Percentiles rank a stretch among this genome's conserved stretches.
These are phyloP conservation scores for Leccinum ochraceum DNA, from an alignment of 768 basidiomycete genomes.

Conservation along the genomic window DNA sequence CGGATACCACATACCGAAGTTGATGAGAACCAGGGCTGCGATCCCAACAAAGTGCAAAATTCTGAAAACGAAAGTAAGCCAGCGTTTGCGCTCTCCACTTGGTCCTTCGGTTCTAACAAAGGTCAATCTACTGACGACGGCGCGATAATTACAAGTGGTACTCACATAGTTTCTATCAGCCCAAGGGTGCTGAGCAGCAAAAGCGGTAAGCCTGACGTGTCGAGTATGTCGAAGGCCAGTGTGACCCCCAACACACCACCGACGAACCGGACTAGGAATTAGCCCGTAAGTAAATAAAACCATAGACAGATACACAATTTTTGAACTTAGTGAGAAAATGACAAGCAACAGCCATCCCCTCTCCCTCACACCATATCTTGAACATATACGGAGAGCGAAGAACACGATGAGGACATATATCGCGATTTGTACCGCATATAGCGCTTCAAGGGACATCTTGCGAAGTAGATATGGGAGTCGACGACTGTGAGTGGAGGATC, in stretches of 20 bases:
- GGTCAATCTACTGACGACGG: not conserved
- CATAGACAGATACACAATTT: slow-evolving; percentile 22
- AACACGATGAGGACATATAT: slow-evolving; percentile 59
- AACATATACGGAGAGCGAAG: slow-evolving; percentile 45
- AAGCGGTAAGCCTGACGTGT: slow-evolving; percentile 39
- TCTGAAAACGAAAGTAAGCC: slow-evolving; percentile 13
- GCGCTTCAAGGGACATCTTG: slow-evolving; percentile 38
- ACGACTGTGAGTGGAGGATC: not conserved
- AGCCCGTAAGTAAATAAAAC: not conserved
- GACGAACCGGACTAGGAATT: slow-evolving; percentile 51
- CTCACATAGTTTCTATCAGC: slow-evolving; percentile 38
- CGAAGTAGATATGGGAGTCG: not conserved
- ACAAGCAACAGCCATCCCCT: slow-evolving; percentile 69
- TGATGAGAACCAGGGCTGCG: slow-evolving; percentile 30
- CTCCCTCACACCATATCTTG: slow-evolving; percentile 58
- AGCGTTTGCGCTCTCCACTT: slow-evolving; percentile 15
- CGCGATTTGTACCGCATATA: slow-evolving; percentile 58
- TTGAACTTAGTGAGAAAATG: slow-evolving; percentile 54
- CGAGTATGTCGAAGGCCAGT: not conserved
- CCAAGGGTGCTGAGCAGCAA: slow-evolving; percentile 39
- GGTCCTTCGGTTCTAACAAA: slow-evolving; percentile 31
- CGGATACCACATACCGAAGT: too few species aligned
- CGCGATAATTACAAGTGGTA: not conserved
- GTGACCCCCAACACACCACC: slow-evolving; percentile 44
- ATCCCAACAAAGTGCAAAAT: slow-evolving; percentile 31